Evolutionary conservation across 352 stramenopile genomes (phyloP).

Genomic region (Phytophthora vignae): DNA sequence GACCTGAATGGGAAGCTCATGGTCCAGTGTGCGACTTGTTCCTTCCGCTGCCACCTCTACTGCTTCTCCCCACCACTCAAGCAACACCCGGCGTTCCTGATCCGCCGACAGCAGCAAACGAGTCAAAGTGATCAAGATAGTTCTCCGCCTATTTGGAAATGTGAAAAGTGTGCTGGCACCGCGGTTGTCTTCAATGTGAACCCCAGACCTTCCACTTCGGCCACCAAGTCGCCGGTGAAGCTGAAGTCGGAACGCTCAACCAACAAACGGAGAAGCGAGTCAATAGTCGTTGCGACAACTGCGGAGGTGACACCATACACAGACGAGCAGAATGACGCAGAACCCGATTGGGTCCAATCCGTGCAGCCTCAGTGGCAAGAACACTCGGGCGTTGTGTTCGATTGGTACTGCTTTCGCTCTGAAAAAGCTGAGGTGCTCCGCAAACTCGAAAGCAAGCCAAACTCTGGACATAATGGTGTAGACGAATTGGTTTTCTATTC

Average conservation of each 20-base stretch:
- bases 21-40: slow-evolving; percentile 52
- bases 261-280: slow-evolving; percentile 7
- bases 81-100: slow-evolving; percentile 61
- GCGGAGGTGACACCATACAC: not conserved
- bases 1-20: slow-evolving; percentile 77
- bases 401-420: slow-evolving; percentile 42
- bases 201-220: slow-evolving; percentile 5
- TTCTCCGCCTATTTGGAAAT: slow-evolving; percentile 30
- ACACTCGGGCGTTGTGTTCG: slow-evolving; percentile 29
- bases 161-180: slow-evolving; percentile 38
- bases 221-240: slow-evolving; percentile 5
- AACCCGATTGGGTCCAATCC: slow-evolving; percentile 15
- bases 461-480: slow-evolving; percentile 1
- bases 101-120: slow-evolving; percentile 24
- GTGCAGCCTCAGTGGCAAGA: slow-evolving; percentile 35
- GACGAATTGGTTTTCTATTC: slow-evolving; percentile 65
- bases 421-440: slow-evolving; percentile 33
- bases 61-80: slow-evolving; percentile 72
- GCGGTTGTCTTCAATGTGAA: slow-evolving; percentile 35
- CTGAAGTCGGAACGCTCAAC: not conserved
- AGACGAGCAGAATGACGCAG: not conserved
- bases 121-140: not conserved
- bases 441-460: not conserved
- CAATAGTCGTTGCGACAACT: not conserved
- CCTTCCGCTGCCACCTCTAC: slow-evolving; percentile 71